These are phyloP conservation scores for Podospora pseudopauciseta DNA, from an alignment of 495 filamentous ascomycete genomes.

Conservation along the genomic window DNA sequence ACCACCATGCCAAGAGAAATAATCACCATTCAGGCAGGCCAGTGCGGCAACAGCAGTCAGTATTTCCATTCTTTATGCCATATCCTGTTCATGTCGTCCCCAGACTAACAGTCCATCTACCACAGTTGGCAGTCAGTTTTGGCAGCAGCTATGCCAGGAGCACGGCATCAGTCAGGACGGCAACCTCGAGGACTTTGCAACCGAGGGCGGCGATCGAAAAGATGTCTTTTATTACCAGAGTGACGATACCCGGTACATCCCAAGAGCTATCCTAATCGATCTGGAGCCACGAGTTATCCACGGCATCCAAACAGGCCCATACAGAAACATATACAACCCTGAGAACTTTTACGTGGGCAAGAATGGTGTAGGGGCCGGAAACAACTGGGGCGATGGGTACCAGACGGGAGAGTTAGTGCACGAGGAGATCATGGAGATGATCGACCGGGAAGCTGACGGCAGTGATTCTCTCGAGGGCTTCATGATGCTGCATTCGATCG, in stretches of 20 bases:
- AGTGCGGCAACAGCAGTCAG: conserved; percentile 98
- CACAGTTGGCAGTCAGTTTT: conserved; percentile 88
- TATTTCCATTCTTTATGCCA: conserved; percentile 22
- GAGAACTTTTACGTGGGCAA: conserved; percentile 97
- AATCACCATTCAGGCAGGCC: conserved; percentile 97
- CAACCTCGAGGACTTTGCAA: conserved; percentile 92
- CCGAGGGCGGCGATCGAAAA: conserved; percentile 93
- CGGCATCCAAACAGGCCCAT: conserved; percentile 83
- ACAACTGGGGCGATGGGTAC: conserved; percentile 97
- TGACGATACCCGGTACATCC: conserved; percentile 97
- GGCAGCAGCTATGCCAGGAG: conserved; percentile 95
- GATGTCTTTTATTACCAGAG: conserved; percentile 99
- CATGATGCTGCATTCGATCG: conserved; percentile 97
- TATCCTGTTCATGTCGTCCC: not conserved
- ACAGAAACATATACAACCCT: conserved; percentile 98
- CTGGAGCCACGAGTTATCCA: conserved; percentile 92
- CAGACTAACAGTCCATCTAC: conserved; percentile 14
- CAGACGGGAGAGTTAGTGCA: conserved; percentile 86
- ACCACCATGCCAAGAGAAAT: conserved; percentile 70
- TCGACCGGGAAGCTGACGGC: conserved; percentile 95
- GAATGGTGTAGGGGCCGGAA: conserved; percentile 87
- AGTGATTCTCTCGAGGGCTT: conserved; percentile 97
- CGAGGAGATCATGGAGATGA: conserved; percentile 99
- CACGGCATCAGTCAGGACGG: conserved; percentile 97
- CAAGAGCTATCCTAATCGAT: conserved; percentile 91